phyloP scores from a whole-genome alignment of 1,139 yeast species.

The Diutina catenulata region DNA sequence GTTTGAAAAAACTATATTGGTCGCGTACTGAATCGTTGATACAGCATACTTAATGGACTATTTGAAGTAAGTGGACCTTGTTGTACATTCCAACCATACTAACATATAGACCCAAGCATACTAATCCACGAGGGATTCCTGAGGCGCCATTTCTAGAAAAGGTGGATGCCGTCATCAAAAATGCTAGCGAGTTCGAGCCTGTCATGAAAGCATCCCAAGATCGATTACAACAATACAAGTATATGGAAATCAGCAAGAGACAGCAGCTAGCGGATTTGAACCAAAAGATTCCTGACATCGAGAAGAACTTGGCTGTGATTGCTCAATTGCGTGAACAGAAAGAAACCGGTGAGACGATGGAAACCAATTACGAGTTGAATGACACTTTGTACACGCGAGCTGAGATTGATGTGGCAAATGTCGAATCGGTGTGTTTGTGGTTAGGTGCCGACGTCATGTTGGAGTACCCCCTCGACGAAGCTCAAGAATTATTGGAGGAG shows the following conservation, averaged over 20 bases:
- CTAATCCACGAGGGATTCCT: slow-evolving; percentile 91
- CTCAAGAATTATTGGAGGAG: slow-evolving; percentile 52
- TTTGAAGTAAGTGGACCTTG: not conserved
- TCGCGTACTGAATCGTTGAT: no score
- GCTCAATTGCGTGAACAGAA: slow-evolving; percentile 35
- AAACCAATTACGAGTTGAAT: slow-evolving; percentile 77
- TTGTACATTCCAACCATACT: slow-evolving; percentile 9
- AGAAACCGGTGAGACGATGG: slow-evolving; percentile 30
- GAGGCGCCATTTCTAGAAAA: slow-evolving; percentile 89
- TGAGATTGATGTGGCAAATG: slow-evolving; percentile 36
- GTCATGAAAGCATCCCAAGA: slow-evolving; percentile 67
- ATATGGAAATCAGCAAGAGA: slow-evolving; percentile 74
- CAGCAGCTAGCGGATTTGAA: slow-evolving; percentile 57
- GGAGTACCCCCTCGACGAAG: slow-evolving; percentile 87
- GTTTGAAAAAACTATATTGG: no score
- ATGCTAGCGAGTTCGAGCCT: slow-evolving; percentile 59
- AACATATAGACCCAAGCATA: slow-evolving; percentile 33
- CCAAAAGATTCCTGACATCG: slow-evolving; percentile 79
- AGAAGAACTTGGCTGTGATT: slow-evolving; percentile 70
- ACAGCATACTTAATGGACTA: no score
- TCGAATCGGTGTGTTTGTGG: slow-evolving; percentile 68
- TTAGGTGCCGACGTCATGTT: slow-evolving; percentile 97
- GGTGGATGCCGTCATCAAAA: slow-evolving; percentile 62
- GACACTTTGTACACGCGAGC: slow-evolving; percentile 89
- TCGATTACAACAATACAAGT: slow-evolving; percentile 69